Evolutionary conservation across 371 early-diverging fungal genomes (phyloP).

Genomic region (Choanephora cucurbitarum): DNA sequence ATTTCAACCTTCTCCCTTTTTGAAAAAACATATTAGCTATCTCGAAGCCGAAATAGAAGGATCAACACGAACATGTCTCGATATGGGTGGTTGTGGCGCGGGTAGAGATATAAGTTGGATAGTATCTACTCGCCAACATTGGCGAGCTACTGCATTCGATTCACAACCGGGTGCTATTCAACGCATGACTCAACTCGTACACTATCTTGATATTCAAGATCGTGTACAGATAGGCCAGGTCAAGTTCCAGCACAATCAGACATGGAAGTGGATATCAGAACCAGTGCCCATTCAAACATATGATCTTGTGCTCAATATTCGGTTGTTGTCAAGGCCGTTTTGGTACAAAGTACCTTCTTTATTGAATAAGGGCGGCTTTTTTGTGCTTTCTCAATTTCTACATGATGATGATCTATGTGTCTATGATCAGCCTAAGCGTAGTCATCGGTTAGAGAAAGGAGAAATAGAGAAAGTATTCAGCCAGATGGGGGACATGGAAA

Average conservation of each 20-base stretch:
- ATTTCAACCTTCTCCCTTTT: slow-evolving; percentile 39
- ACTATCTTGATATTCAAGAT: slow-evolving; percentile 20
- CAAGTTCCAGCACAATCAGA: slow-evolving; percentile 35
- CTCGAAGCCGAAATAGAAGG: slow-evolving; percentile 21
- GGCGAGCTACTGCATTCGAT: slow-evolving; percentile 45
- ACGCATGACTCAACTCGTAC: slow-evolving; percentile 29
- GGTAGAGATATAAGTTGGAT: slow-evolving; percentile 50
- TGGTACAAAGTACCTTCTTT: slow-evolving; percentile 26
- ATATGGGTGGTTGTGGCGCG: slow-evolving; percentile 53
- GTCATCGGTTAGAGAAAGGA: slow-evolving; percentile 34
- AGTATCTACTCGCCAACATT: slow-evolving; percentile 21
- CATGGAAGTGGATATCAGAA: slow-evolving; percentile 24
- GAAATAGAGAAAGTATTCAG: slow-evolving; percentile 32
- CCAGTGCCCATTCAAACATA: slow-evolving; percentile 5
- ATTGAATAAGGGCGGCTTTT: slow-evolving; percentile 36
- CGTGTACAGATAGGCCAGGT: slow-evolving; percentile 26
- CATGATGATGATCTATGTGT: slow-evolving; percentile 22
- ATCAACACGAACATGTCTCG: slow-evolving; percentile 27
- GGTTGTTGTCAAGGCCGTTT: slow-evolving; percentile 40
- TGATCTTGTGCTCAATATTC: slow-evolving; percentile 44
- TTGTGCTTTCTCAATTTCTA: slow-evolving; percentile 48
- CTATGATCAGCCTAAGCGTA: slow-evolving; percentile 36
- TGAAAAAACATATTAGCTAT: slow-evolving; percentile 21
- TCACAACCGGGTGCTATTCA: slow-evolving; percentile 33
- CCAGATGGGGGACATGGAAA: slow-evolving; percentile 19